Base-by-base conservation (phyloP, 2,329 filamentous ascomycete species). In the Tothia fuscella region DNA sequence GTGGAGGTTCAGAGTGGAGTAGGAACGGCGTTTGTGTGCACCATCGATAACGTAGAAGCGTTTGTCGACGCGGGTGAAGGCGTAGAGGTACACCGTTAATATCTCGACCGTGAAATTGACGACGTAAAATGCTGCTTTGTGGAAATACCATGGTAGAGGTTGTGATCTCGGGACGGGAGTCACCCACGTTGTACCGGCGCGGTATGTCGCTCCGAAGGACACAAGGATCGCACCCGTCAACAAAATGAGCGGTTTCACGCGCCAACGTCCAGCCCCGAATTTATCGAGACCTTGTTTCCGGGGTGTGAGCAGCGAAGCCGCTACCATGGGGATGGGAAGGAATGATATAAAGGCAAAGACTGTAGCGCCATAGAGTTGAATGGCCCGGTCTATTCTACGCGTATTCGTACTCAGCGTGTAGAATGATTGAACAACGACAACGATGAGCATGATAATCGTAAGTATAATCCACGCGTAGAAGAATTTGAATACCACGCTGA, bases 101-200 rank as follows among this genome's bases (percentile, higher is more conserved):
- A 88, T 63, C 60, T 93, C 87, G 28, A 88, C 67, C 13, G 64
- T 65, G 54, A 83, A 93, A 62, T 84, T 82, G 65, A 91, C 83
- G 54, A 77, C 62, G 63, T 91, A 93, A 65, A 86, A 93, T 51
- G 73, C 76, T 2, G 77, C 72, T 56, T 80, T 82, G 53, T 65
- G 65, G 51, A 85, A 72, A 56, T 79, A 89, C 71, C 78, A 82
- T 4, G 78, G 78, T 2, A 82, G 76, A 33, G 63, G 43, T 53
- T 51, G 3, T 67, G 74, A 21, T 68, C 70, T 19, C 4, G 60
- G 54, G 1, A 61, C 53, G 1, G 63, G 61, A 1, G 65, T 54
- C 42, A 66, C 65, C 58, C 70, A 85, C 21, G 55, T 62, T 1
- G 72, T 73, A 13, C 70, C 80, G 22, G 74, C 66, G 26, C 84